phyloP scores from a whole-genome alignment of 2,329 filamentous ascomycete species.

The Furcasterigmium sp. region DNA sequence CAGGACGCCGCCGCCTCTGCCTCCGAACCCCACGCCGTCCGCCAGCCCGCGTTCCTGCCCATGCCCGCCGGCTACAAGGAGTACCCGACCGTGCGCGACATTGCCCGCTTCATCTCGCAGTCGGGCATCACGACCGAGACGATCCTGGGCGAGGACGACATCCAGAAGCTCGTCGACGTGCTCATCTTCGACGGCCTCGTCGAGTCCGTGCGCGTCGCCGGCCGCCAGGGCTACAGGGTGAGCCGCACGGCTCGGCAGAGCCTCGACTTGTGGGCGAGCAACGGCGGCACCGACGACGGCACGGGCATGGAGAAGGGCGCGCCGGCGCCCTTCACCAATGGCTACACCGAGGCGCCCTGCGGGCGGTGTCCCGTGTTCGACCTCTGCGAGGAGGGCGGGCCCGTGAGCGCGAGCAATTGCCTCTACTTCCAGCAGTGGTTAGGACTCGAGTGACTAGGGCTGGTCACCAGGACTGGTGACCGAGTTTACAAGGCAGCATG shows the following conservation, averaged over 20 bases:
- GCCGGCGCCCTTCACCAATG: slow-evolving; percentile 52
- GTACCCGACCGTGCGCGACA: slow-evolving; percentile 76
- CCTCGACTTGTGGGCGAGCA: slow-evolving; percentile 29
- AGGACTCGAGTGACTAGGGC: slow-evolving; percentile 31
- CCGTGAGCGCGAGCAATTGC: slow-evolving; percentile 84
- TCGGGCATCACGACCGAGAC: slow-evolving; percentile 68
- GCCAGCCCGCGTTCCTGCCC: slow-evolving; percentile 35
- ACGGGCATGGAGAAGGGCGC: slow-evolving; percentile 27
- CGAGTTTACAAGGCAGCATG: no score
- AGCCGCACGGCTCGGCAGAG: slow-evolving; percentile 42
- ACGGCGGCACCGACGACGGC: slow-evolving; percentile 22
- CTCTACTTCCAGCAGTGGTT: slow-evolving; percentile 90
- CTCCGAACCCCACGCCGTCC: slow-evolving; percentile 17
- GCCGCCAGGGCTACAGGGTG: slow-evolving; percentile 47
- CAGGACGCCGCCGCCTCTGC: slow-evolving; percentile 18
- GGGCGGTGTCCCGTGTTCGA: slow-evolving; percentile 90
- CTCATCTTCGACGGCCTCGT: slow-evolving; percentile 84
- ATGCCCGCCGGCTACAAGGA: slow-evolving; percentile 62
- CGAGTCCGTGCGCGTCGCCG: slow-evolving; percentile 54
- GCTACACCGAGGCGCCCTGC: slow-evolving; percentile 84
- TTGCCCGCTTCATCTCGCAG: slow-evolving; percentile 68
- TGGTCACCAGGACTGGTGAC: no score
- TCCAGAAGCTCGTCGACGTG: slow-evolving; percentile 81
- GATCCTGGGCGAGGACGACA: slow-evolving; percentile 65
- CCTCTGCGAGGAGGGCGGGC: slow-evolving; percentile 84